Evolutionary conservation across 352 stramenopile genomes (phyloP), one percentile per base, ranked within the genome.

Genomic region (Pilasporangium apinafurcum): DNA sequence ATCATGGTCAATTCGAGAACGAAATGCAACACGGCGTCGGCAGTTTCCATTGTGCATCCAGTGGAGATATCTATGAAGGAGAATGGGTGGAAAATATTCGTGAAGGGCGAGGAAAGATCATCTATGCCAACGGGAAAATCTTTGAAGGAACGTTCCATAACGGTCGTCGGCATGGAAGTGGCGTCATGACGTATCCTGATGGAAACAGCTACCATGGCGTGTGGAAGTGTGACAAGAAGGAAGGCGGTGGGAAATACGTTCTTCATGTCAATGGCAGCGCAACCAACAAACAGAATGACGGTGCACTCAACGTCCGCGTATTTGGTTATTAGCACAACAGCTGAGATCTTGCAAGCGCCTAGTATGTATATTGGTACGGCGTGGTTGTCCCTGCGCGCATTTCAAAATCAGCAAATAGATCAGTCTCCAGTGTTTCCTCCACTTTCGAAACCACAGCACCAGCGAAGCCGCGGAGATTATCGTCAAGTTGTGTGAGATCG

Each of bases 171-270:
- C 76, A 95, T 27, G 90, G 89, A 16, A 24, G 64, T 1, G 88
- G 86, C 0, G 53, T 88, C 24, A 85, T 95, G 66, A 85, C 56
- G 8, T 96, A 93, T 34, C 44, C 52, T 0, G 83, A 92, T 38
- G 84, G 86, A 17, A 93, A 93, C 43, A 59, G 62, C 7, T 96
- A 85, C 51, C 68, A 85, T 22, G 92, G 92, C 5, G 61, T 83
- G 17, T 98, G 89, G 89, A 73, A 80, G 42, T 65, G 81, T 20
- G 88, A 96, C 50, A 76, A 92, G 42, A 84, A 90, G 21, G 76
- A 95, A 49, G 86, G 83, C 18, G 71, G 85, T 1, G 88, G 88
- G 4, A 81, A 64, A 47, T 92, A 86, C 32, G 38, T 72, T 21
- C 43, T 89, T 10, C 53, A 60, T 2, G 66, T 83, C 21, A 38